These are phyloP conservation scores for Vigna mungo DNA, from an alignment of 306 rosid genomes.

Conservation along the genomic window DNA sequence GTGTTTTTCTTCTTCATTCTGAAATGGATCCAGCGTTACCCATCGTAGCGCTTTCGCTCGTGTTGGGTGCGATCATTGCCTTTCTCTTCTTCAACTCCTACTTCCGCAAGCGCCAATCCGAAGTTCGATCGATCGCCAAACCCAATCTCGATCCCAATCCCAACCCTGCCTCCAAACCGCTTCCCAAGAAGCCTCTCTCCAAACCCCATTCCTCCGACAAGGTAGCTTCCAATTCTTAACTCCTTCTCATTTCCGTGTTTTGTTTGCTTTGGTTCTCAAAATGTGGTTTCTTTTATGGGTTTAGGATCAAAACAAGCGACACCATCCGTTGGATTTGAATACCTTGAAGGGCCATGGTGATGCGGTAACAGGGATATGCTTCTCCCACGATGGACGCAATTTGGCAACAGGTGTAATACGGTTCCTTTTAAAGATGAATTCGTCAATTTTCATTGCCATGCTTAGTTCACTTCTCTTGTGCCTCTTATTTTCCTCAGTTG, in stretches of 20 bases:
- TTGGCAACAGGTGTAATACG: conserved; percentile 76
- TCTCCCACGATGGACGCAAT: conserved; percentile 75
- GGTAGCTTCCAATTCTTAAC: conserved; percentile 46
- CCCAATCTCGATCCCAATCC: conserved; percentile 64
- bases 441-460: not conserved
- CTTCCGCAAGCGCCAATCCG: conserved; percentile 74
- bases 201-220: conserved; percentile 80
- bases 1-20: not conserved
- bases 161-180: conserved; percentile 50
- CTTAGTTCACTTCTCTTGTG: not conserved
- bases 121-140: conserved; percentile 71
- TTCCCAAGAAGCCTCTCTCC: conserved; percentile 64
- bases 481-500: not conserved
- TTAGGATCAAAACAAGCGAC: conserved; percentile 90
- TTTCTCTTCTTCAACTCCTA: conserved; percentile 68
- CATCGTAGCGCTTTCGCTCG: conserved; percentile 59
- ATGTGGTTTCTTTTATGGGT: conserved; percentile 1
- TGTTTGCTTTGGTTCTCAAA: not conserved
- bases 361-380: conserved; percentile 79
- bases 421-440: not conserved
- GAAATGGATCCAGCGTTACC: conserved; percentile 73
- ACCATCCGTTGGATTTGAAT: conserved; percentile 95
- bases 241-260: not conserved
- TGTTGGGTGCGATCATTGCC: conserved; percentile 77
- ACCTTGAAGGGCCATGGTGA: conserved; percentile 98